phyloP scores from a whole-genome alignment of 306 rosid genomes.

The Malus fusca region DNA sequence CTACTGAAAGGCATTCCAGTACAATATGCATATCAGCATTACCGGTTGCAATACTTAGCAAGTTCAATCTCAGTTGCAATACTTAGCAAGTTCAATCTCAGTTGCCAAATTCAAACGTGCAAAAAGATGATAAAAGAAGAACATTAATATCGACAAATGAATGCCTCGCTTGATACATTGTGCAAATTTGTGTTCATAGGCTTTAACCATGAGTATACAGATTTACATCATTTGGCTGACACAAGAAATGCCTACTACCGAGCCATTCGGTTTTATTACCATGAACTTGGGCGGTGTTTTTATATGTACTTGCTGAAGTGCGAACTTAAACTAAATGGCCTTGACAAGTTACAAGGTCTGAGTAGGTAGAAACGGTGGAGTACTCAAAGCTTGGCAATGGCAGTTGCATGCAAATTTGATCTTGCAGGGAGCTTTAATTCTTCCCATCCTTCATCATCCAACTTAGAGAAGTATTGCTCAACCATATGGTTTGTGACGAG shows the following conservation, averaged over 20 bases:
- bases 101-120: too few relatives aligned
- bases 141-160: neutral
- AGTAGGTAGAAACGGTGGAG: neutral
- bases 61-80: too few relatives aligned
- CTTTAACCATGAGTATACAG: neutral
- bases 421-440: conserved; percentile 74
- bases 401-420: conserved; percentile 55
- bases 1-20: too few relatives aligned
- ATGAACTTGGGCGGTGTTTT: neutral
- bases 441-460: conserved; percentile 60
- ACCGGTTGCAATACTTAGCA: too few relatives aligned
- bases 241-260: neutral
- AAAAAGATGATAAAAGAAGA: neutral
- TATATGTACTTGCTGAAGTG: neutral
- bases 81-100: too few relatives aligned
- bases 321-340: neutral
- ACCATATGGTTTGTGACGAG: conserved; percentile 20
- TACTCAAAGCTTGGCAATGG: conserved; percentile 65
- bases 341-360: neutral
- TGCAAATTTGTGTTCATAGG: neutral
- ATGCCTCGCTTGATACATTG: neutral
- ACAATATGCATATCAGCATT: too few relatives aligned
- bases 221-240: neutral
- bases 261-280: neutral
- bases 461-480: conserved; percentile 24